A percentile compares a stretch with the other conserved stretches of the same genome.
Conservation (phyloP, 805 yeast species). For the Nakazawaea wickerhamii region DNA sequence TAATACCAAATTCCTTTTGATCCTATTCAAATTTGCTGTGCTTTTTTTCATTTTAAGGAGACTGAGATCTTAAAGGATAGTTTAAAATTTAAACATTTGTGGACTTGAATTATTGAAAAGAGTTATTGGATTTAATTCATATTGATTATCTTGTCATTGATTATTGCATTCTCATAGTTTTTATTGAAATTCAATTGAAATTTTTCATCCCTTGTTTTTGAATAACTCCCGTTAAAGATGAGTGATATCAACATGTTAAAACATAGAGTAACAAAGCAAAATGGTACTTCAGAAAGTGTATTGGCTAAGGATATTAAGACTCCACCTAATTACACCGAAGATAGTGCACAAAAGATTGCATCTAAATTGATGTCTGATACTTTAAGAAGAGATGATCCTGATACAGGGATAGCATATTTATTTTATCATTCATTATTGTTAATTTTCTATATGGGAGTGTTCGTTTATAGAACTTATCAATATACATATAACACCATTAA, state of each 20-base stretch:
- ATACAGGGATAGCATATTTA: constrained; percentile 20
- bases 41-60: too few species aligned
- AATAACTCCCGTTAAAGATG: not conserved
- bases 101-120: too few species aligned
- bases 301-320: not conserved
- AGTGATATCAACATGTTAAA: not conserved
- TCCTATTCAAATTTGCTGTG: too few species aligned
- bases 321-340: not conserved
- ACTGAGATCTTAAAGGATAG: too few species aligned
- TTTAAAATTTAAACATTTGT: too few species aligned
- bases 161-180: too few species aligned
- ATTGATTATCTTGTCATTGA: too few species aligned
- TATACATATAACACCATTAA: constrained; percentile 45
- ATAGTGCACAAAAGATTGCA: not conserved
- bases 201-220: not conserved
- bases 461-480: constrained; percentile 48
- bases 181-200: too few species aligned
- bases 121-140: too few species aligned
- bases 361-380: not conserved
- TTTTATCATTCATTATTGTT: constrained; percentile 46
- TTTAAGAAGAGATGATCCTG: not conserved
- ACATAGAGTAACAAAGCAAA: not conserved
- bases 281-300: not conserved
- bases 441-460: constrained; percentile 47
- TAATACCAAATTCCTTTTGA: too few species aligned